phyloP scores from a whole-genome alignment of 208 protist genomes.

The Trichomonas gallinae region DNA sequence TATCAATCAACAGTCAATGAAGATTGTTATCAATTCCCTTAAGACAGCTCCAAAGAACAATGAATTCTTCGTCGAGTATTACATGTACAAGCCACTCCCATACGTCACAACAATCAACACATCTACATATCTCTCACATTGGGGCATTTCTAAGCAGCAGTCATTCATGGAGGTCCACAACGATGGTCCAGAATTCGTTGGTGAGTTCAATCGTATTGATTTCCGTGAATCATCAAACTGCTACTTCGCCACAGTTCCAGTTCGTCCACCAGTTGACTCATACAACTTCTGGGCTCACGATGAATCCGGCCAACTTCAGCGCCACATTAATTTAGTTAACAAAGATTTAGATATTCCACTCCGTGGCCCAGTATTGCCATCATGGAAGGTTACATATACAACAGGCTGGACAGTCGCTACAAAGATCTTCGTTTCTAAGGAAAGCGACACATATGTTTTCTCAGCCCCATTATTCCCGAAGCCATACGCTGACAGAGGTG shows the following conservation, averaged over 20 bases:
- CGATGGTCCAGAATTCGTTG: neutral
- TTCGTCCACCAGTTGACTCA: neutral
- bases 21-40: neutral
- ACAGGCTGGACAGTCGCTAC: neutral
- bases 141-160: neutral
- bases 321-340: neutral
- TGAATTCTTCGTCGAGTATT: neutral
- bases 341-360: neutral
- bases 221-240: neutral
- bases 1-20: neutral
- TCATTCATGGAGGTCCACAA: neutral
- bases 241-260: neutral
- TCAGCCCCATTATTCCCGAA: neutral
- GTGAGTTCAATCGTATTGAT: slow-evolving; percentile 12
- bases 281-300: neutral
- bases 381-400: neutral
- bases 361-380: neutral
- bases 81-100: neutral
- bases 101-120: neutral
- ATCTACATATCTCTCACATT: neutral
- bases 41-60: neutral
- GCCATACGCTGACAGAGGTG: neutral
- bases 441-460: neutral
- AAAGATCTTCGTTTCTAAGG: neutral
- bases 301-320: neutral